Conservation (phyloP, 306 rosid genomes). For the Cicer yamashitae region DNA sequence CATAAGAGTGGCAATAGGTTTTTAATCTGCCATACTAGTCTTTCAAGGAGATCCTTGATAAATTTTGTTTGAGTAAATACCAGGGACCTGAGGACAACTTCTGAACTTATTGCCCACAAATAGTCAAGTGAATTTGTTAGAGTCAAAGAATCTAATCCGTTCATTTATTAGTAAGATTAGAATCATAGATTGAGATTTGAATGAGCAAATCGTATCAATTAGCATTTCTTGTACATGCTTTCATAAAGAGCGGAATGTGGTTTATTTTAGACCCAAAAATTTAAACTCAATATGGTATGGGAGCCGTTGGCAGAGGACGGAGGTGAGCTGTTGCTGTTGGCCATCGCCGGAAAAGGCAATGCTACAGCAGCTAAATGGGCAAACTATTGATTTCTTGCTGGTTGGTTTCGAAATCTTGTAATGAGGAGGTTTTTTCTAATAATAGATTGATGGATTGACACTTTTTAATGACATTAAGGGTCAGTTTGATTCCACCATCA, state of each 20-base stretch:
- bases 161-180: not conserved
- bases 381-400: not conserved
- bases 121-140: not conserved
- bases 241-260: not conserved
- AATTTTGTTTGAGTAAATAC: not conserved
- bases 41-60: not conserved
- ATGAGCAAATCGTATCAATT: not conserved
- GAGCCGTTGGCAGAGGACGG: not conserved
- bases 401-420: not conserved
- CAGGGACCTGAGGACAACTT: not conserved
- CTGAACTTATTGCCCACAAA: not conserved
- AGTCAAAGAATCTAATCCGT: not conserved
- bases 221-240: not conserved
- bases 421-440: not conserved
- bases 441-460: not conserved
- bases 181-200: not conserved
- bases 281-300: not conserved
- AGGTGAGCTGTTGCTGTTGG: not conserved
- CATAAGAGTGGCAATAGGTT: not conserved
- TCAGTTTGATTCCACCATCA: not conserved
- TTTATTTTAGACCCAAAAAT: not conserved
- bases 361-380: too few relatives aligned
- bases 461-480: not conserved
- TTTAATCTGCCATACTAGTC: not conserved
- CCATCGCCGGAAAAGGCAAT: too few relatives aligned